Conservation (phyloP, 306 rosid species). For the Citrullus mucosospermus region DNA sequence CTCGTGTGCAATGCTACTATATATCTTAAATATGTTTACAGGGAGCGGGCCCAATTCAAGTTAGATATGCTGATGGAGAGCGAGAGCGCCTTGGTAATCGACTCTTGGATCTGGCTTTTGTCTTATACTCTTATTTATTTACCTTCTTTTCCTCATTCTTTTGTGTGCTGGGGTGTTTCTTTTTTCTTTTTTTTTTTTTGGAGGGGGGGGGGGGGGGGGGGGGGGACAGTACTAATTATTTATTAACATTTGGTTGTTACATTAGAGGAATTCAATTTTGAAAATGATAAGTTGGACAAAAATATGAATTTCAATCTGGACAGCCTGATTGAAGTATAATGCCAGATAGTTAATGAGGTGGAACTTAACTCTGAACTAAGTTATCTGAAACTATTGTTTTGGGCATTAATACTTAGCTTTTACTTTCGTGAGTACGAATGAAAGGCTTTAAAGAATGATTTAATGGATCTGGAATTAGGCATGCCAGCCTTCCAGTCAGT, state of each 20-base stretch:
- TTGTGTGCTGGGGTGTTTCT: neutral
- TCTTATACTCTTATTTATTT: neutral
- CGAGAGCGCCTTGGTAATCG: slow-evolving; percentile 90
- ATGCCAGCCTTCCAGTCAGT: neutral
- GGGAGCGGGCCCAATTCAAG: slow-evolving; percentile 95
- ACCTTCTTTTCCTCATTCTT: neutral
- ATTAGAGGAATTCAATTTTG: neutral
- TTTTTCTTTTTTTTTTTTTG: too few relatives aligned
- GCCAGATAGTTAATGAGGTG: neutral
- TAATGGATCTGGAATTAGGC: neutral
- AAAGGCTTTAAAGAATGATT: neutral
- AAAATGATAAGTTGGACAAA: neutral
- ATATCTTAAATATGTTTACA: slow-evolving; percentile 23
- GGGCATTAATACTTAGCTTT: neutral
- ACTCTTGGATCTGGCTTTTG: slow-evolving; percentile 8
- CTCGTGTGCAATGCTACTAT: slow-evolving; percentile 11
- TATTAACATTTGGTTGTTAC: neutral
- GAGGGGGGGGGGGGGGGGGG: neutral
- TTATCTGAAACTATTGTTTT: neutral
- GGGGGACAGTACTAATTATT: neutral
- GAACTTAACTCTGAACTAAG: neutral
- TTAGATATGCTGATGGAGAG: slow-evolving; percentile 97
- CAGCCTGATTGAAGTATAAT: neutral
- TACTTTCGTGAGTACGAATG: neutral
- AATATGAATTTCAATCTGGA: neutral